Evolutionary conservation across 805 yeast species (phyloP).

Genomic region (Ogataea ganodermae): DNA sequence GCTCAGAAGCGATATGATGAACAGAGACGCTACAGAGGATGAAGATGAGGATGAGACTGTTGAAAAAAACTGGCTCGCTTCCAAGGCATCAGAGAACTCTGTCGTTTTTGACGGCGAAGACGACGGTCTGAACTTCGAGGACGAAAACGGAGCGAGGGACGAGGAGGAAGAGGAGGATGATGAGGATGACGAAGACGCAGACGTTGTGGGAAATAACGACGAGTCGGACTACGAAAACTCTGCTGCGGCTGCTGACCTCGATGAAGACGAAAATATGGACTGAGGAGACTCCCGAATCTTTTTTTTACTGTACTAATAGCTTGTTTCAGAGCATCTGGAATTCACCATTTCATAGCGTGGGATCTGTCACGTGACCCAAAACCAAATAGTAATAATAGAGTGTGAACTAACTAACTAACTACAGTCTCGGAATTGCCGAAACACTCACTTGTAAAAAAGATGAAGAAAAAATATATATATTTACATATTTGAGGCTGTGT

Average conservation of each 20-base stretch:
- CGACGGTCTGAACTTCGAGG: constrained; percentile 20
- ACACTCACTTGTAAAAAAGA: too few species aligned
- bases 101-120: constrained; percentile 34
- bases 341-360: not conserved
- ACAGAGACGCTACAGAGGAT: constrained; percentile 27
- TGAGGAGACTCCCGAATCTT: not conserved
- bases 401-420: too few species aligned
- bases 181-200: not conserved
- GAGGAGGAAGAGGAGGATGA: constrained; percentile 2
- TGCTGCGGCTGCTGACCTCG: constrained; percentile 9
- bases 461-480: too few species aligned
- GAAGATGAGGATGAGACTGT: constrained; percentile 17
- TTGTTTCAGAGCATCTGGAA: not conserved
- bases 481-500: not conserved
- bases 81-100: constrained; percentile 24
- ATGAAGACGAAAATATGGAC: constrained; percentile 11
- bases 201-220: not conserved
- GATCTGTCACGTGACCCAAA: too few species aligned
- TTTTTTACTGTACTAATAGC: constrained; percentile 3
- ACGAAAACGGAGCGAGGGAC: constrained; percentile 8
- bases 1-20: constrained; percentile 56
- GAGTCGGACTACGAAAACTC: constrained; percentile 9
- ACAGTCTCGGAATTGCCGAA: not conserved
- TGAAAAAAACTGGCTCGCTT: constrained; percentile 13
- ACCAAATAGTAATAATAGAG: not conserved